phyloP scores from a whole-genome alignment of 1,139 yeast genomes.

The Candida labiduridarum region DNA sequence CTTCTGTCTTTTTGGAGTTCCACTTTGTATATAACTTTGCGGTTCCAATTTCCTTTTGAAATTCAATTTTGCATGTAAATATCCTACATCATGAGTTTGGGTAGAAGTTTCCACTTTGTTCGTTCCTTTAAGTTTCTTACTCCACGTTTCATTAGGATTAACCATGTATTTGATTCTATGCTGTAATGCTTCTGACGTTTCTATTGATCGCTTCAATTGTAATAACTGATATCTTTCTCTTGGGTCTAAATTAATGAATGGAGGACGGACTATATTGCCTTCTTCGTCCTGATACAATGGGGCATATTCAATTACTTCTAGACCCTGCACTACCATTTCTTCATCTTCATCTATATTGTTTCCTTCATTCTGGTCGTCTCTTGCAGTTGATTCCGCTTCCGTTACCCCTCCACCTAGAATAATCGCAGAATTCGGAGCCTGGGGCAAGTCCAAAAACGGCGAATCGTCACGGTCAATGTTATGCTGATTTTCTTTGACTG shows the following conservation, averaged over 20 bases:
- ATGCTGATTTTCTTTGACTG: slow-evolving; percentile 3
- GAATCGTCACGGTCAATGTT: slow-evolving; percentile 10
- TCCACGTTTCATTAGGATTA: slow-evolving; percentile 42
- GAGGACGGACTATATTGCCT: slow-evolving; percentile 47
- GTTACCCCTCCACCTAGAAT: slow-evolving; percentile 1
- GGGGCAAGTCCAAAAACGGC: slow-evolving; percentile 8
- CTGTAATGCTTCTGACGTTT: slow-evolving; percentile 37
- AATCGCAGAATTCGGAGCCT: slow-evolving; percentile 4
- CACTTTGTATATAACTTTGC: neutral
- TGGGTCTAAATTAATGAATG: slow-evolving; percentile 50
- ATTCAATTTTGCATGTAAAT: slow-evolving; percentile 25
- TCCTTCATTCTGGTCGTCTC: slow-evolving; percentile 1
- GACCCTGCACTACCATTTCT: slow-evolving; percentile 9
- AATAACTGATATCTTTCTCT: slow-evolving; percentile 45
- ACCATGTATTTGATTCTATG: slow-evolving; percentile 40
- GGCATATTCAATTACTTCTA: slow-evolving; percentile 32
- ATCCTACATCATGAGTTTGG: slow-evolving; percentile 41
- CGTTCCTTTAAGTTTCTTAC: slow-evolving; percentile 12
- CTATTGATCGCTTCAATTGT: slow-evolving; percentile 41
- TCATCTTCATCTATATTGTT: no score
- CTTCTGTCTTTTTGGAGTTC: slow-evolving; percentile 17
- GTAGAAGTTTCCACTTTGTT: slow-evolving; percentile 44
- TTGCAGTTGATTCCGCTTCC: neutral
- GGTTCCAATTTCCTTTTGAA: slow-evolving; percentile 11
- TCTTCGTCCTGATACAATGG: slow-evolving; percentile 38